Conservation (phyloP, 2,329 filamentous ascomycete genomes). For the Didymella exigua region DNA sequence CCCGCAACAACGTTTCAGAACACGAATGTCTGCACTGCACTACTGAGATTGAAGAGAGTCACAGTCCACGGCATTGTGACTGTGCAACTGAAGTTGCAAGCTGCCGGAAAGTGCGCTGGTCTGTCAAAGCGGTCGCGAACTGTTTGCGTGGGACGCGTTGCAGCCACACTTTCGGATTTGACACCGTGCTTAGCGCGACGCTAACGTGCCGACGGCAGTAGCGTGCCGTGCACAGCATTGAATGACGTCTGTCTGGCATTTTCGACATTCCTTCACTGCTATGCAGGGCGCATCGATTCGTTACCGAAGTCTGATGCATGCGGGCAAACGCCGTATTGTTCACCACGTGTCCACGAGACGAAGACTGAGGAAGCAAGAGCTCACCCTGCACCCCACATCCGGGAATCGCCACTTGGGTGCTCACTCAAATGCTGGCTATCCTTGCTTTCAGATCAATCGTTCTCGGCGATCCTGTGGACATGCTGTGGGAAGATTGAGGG, state of each 20-base stretch:
- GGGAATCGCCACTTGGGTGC: not conserved
- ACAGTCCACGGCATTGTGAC: not conserved
- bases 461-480: constrained; percentile 21
- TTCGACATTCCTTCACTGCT: not conserved
- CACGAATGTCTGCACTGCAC: not conserved
- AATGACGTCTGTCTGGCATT: constrained; percentile 8
- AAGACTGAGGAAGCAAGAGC: not conserved
- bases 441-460: constrained; percentile 24
- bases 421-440: constrained; percentile 3
- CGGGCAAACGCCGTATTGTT: not conserved
- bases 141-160: constrained; percentile 8
- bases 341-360: constrained; percentile 1
- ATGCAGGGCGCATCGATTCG: constrained; percentile 6
- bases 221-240: constrained; percentile 7
- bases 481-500: constrained; percentile 3
- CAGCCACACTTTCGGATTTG: constrained; percentile 11
- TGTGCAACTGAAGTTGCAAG: not conserved
- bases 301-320: not conserved
- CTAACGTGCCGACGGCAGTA: constrained; percentile 13
- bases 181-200: not conserved
- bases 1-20: not conserved
- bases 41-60: not conserved
- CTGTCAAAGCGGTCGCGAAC: constrained; percentile 1
- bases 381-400: not conserved
- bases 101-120: not conserved